These are phyloP conservation scores for Polymyxa betae DNA, from an alignment of 208 protist species.

Conservation along the genomic window DNA sequence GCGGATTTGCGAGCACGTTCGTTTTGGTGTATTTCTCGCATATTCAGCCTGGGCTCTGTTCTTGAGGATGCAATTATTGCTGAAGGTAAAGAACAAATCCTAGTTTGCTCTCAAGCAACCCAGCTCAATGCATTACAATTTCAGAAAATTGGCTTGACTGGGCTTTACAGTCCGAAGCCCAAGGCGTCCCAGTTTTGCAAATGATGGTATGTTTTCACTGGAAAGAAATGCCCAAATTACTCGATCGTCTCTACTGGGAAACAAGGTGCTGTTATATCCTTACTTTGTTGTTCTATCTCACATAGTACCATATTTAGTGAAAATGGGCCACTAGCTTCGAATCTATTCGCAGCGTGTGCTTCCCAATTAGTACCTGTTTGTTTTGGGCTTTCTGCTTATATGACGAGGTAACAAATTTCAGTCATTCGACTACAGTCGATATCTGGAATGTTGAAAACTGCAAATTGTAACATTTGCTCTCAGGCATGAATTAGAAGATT, in stretches of 20 bases:
- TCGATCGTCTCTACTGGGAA: slow-evolving; percentile 27
- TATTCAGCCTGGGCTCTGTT: background rate
- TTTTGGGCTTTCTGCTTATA: background rate
- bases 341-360: slow-evolving; percentile 33
- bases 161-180: background rate
- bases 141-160: slow-evolving; percentile 30
- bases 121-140: background rate
- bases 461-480: background rate
- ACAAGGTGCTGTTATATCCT: background rate
- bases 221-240: slow-evolving; percentile 11
- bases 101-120: background rate
- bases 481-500: slow-evolving; percentile 36
- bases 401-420: background rate
- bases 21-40: slow-evolving; percentile 42
- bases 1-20: background rate
- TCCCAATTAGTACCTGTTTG: slow-evolving; percentile 37
- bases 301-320: slow-evolving; percentile 5
- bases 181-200: slow-evolving; percentile 8
- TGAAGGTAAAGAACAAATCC: too few species aligned
- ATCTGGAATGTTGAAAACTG: too few species aligned
- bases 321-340: background rate
- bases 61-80: background rate
- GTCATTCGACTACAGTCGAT: background rate
- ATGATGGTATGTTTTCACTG: slow-evolving; percentile 51
- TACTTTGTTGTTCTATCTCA: background rate